Conservation (phyloP, 345 rosid species). For the Firmiana major region DNA sequence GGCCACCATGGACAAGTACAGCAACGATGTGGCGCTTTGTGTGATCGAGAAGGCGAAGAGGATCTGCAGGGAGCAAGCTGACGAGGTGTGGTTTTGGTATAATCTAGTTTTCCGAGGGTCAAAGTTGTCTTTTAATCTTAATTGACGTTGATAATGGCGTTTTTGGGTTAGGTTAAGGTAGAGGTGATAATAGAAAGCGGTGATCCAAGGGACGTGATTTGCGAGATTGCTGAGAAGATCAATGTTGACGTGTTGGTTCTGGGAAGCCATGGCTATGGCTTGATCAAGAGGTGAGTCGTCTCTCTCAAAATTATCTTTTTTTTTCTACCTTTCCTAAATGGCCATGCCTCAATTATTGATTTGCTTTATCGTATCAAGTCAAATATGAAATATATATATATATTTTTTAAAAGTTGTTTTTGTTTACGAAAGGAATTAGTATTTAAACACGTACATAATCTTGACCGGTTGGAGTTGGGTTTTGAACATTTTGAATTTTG, state of each 20-base stretch:
- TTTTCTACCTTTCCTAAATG: no score
- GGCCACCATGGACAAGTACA: slow-evolving; percentile 45
- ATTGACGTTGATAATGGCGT: neutral
- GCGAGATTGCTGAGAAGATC: slow-evolving; percentile 44
- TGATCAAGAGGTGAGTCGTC: slow-evolving; percentile 39
- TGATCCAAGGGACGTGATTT: slow-evolving; percentile 62
- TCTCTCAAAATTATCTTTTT: neutral
- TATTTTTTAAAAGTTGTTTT: no score
- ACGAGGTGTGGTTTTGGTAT: slow-evolving; percentile 23
- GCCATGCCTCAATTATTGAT: neutral
- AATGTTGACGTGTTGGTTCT: slow-evolving; percentile 47
- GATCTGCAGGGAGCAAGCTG: slow-evolving; percentile 30
- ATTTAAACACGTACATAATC: no score
- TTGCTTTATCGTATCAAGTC: no score
- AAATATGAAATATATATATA: no score
- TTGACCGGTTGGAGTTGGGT: no score
- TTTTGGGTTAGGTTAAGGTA: slow-evolving; percentile 38
- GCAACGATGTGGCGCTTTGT: slow-evolving; percentile 36
- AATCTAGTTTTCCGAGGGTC: neutral
- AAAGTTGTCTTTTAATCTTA: neutral
- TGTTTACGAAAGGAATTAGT: no score
- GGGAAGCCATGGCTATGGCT: slow-evolving; percentile 67
- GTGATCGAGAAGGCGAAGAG: slow-evolving; percentile 46
- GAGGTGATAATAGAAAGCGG: slow-evolving; percentile 42
- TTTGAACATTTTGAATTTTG: no score